Evolutionary conservation across 164 flowering plant genomes (phyloP), one percentile per base, ranked within the genome.

Genomic region (Tinospora cordifolia): DNA sequence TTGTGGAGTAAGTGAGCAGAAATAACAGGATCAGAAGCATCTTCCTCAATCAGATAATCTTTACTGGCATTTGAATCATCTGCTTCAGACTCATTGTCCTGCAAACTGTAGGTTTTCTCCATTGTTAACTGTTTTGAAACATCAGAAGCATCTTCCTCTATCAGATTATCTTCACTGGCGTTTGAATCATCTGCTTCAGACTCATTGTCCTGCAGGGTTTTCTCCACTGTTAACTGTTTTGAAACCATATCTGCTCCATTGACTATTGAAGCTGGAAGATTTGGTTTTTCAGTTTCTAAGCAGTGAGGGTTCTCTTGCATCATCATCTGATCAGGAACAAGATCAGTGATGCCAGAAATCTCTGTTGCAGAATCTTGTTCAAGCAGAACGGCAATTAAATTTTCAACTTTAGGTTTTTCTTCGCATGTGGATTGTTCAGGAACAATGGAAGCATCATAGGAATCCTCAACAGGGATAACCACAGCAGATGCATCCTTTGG

Each of bases 101-200:
- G 62, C 2, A 22, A 30, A 63, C 34, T 14, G 13, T n/a, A 5
- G 57, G 62, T 47, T 27, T 19, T 17, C 15, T 51, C 59, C 19
- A 17, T 22, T 5, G 44, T 0, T 24, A 39, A 49, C 5, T n/a
- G n/a, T 68, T 67, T 46, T 8, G 8, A 66, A 47, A 26, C 60
- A 51, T 22, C 58, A 51, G 58, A 51, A 51, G 58, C 19, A 49
- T 49, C 58, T 49, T 15, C 19, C 8, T 51, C 59, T 3, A 51
- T n/a, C 11, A 47, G 59, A 51, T 17, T 19, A 3, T 51, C 19
- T 54, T 17, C 21, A 22, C 0, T 6, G 30, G 62, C 67, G 34
- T 41, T 38, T 51, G 62, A 65, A 57, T 39, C 69, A 57, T 72
- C 68, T 25, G 30, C 63, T 24, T 7, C 57, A 40, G 64, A 38